Conservation (phyloP, 805 yeast genomes). For the Hanseniaspora thailandica region DNA sequence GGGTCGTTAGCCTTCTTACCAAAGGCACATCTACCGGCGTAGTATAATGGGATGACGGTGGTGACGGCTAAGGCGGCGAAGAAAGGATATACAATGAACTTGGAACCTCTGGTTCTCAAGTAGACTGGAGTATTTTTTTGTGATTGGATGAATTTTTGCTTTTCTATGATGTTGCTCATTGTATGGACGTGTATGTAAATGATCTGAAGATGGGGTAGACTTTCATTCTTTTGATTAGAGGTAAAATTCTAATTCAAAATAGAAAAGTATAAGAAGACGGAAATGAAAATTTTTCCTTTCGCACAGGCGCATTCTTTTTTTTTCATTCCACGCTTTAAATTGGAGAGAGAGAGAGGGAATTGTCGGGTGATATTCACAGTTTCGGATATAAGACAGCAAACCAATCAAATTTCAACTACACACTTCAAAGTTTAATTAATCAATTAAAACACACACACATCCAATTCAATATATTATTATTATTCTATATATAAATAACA, state of each 20-base stretch:
- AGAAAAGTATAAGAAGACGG: neutral
- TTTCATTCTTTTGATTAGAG: neutral
- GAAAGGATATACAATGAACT: conserved; percentile 64
- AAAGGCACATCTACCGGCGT: conserved; percentile 57
- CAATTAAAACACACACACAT: neutral
- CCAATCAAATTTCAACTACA: neutral
- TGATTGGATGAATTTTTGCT: conserved; percentile 48
- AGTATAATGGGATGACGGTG: conserved; percentile 53
- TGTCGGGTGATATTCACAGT: too few relatives aligned
- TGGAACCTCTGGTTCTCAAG: conserved; percentile 57
- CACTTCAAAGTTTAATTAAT: neutral
- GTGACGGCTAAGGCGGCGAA: conserved; percentile 60
- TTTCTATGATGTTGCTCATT: conserved; percentile 35
- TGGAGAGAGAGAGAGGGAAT: too few relatives aligned
- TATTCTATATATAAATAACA: conserved; percentile 1
- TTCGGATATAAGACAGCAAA: neutral
- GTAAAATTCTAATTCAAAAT: too few relatives aligned
- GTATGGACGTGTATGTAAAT: conserved; percentile 1
- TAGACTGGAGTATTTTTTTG: conserved; percentile 44
- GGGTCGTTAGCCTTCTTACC: conserved; percentile 45
- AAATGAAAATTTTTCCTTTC: too few relatives aligned
- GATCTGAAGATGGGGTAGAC: neutral
- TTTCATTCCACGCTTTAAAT: too few relatives aligned
- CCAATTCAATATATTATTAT: too few relatives aligned
- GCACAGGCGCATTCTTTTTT: too few relatives aligned